A percentile compares a stretch with the other conserved stretches of the same genome.
phyloP scores from a whole-genome alignment of 352 stramenopile genomes.

The Blastocystis hominis region DNA sequence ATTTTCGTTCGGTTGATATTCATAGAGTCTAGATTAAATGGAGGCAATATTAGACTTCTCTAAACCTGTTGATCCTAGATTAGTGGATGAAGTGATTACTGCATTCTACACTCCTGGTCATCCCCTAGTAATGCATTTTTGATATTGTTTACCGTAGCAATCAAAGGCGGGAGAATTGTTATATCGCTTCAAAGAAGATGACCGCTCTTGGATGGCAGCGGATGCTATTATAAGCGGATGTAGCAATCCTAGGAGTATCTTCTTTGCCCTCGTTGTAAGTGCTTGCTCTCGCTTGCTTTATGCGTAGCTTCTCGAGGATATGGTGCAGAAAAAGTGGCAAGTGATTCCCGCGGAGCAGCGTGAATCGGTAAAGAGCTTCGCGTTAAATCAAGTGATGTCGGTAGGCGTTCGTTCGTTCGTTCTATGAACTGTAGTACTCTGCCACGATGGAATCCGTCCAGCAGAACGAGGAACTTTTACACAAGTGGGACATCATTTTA shows the following conservation, averaged over 20 bases:
- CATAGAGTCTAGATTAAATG: conserved; percentile 29
- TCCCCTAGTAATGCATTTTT: conserved; percentile 69
- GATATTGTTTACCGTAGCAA: conserved; percentile 36
- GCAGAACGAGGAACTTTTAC: conserved; percentile 59
- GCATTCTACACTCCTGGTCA: conserved; percentile 87
- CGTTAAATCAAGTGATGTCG: conserved; percentile 86
- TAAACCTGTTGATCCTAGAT: conserved; percentile 83
- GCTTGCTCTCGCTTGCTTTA: conserved; percentile 64
- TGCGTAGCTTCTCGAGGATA: conserved; percentile 85
- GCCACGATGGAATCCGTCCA: conserved; percentile 68
- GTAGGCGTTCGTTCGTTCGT: conserved; percentile 82
- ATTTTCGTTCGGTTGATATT: conserved; percentile 2
- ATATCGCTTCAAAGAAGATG: conserved; percentile 81
- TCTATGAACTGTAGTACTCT: conserved; percentile 76
- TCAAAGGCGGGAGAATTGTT: conserved; percentile 81
- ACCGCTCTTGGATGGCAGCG: conserved; percentile 79
- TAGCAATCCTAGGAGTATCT: conserved; percentile 76
- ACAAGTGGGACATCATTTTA: conserved; percentile 89
- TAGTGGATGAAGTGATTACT: conserved; percentile 88
- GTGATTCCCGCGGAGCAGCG: conserved; percentile 71
- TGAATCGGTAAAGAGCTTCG: conserved; percentile 94
- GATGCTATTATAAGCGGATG: conserved; percentile 90
- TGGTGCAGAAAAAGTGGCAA: conserved; percentile 80
- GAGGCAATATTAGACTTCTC: conserved; percentile 77
- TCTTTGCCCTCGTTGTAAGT: conserved; percentile 71